These are phyloP conservation scores for Daedaleopsis nitida DNA, from an alignment of 768 basidiomycete genomes.

Conservation along the genomic window DNA sequence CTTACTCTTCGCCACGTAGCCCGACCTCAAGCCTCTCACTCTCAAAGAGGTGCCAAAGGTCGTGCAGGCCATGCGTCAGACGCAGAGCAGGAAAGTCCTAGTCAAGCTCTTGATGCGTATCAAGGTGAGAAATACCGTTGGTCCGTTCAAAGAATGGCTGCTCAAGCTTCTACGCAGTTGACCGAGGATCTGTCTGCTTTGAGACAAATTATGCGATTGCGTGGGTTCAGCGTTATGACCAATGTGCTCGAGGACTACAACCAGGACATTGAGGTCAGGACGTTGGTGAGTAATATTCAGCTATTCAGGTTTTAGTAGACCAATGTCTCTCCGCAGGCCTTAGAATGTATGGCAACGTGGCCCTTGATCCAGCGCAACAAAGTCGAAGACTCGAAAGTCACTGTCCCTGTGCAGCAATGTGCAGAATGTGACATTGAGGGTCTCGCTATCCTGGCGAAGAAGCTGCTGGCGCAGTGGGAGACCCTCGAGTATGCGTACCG, in stretches of 20 bases:
- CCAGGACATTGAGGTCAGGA: conserved; percentile 69
- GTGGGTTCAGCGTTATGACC: conserved; percentile 91
- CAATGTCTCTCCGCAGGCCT: conserved; percentile 41
- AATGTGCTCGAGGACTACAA: conserved; percentile 80
- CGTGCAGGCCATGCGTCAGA: conserved; percentile 88
- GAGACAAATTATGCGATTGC: conserved; percentile 85
- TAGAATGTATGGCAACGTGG: conserved; percentile 76
- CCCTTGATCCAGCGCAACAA: conserved; percentile 87
- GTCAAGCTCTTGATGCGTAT: conserved; percentile 83
- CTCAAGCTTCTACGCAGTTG: conserved; percentile 49
- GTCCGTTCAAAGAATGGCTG: neutral
- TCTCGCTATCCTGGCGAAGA: conserved; percentile 60
- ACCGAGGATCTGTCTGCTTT: conserved; percentile 80
- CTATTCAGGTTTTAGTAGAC: neutral
- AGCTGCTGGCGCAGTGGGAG: conserved; percentile 73
- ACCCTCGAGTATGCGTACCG: conserved; percentile 76
- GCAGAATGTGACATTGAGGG: conserved; percentile 55
- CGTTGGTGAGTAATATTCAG: conserved; percentile 53
- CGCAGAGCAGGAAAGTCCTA: conserved; percentile 79
- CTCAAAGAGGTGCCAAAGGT: conserved; percentile 89
- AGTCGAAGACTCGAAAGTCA: conserved; percentile 75
- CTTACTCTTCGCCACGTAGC: conserved; percentile 43
- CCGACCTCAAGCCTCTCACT: conserved; percentile 71
- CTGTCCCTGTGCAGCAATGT: conserved; percentile 59
- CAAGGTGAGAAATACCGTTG: conserved; percentile 48